These are phyloP conservation scores for Pharus latifolius DNA, from an alignment of 176 grass and related monocot genomes.

Conservation along the genomic window DNA sequence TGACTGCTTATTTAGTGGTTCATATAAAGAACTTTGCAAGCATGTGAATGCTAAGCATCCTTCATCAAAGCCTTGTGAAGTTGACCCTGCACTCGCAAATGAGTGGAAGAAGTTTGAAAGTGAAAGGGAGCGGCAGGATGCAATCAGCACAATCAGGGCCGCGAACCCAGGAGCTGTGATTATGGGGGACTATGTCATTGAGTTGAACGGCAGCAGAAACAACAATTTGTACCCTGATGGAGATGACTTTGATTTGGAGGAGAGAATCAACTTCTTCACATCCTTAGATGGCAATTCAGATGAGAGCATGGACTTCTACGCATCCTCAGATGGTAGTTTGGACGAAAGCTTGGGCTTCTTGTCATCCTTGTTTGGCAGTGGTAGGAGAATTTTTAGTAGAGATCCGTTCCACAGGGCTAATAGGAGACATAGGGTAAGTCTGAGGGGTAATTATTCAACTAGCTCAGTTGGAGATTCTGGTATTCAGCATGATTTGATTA, in stretches of 20 bases:
- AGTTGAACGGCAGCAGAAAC: constrained; percentile 42
- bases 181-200: constrained; percentile 91
- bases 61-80: constrained; percentile 42
- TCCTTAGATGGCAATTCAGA: constrained; percentile 39
- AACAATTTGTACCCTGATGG: constrained; percentile 20
- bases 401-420: constrained; percentile 15
- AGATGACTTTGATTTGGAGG: constrained; percentile 29
- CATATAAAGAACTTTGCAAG: constrained; percentile 62
- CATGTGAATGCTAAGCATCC: constrained; percentile 64
- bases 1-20: constrained; percentile 65
- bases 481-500: constrained; percentile 15
- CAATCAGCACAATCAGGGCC: constrained; percentile 77
- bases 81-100: constrained; percentile 72
- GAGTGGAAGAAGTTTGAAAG: constrained; percentile 75
- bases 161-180: constrained; percentile 67
- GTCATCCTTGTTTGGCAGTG: constrained; percentile 34
- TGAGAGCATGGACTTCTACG: constrained; percentile 35
- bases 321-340: constrained; percentile 38
- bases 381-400: constrained; percentile 30
- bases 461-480: constrained; percentile 14
- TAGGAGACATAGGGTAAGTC: constrained; percentile 34
- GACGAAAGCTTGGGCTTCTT: constrained; percentile 31
- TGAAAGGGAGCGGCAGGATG: constrained; percentile 69
- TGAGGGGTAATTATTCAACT: constrained; percentile 14
- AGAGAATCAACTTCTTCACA: constrained; percentile 42